Percentiles rank a stretch among this genome's conserved stretches.
Evolutionary conservation across 1,284 basidiomycete species (phyloP).

Genomic region (Bondarzewia mesenterica): DNA sequence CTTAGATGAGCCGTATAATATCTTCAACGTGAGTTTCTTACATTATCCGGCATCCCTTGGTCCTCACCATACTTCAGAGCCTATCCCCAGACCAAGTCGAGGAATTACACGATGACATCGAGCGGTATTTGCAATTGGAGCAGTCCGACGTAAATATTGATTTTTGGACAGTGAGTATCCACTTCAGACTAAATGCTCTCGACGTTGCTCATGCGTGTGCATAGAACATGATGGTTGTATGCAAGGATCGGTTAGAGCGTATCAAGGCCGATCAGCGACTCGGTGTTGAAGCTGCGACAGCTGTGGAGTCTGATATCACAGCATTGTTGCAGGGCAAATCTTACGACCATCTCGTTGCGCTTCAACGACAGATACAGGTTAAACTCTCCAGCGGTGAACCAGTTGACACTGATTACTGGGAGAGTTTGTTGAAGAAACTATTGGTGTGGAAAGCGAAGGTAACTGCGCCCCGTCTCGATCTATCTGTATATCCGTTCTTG

Average conservation of each 20-base stretch:
- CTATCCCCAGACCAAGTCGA: conserved; percentile 83
- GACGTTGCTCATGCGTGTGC: not conserved
- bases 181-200: not conserved
- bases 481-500: not conserved
- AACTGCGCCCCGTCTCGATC: conserved; percentile 10
- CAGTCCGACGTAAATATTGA: conserved; percentile 82
- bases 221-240: conserved; percentile 94
- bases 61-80: conserved; percentile 45
- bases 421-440: conserved; percentile 82
- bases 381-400: conserved; percentile 91
- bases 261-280: conserved; percentile 53
- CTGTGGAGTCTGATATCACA: conserved; percentile 77
- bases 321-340: conserved; percentile 72
- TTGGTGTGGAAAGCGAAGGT: conserved; percentile 99
- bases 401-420: conserved; percentile 98
- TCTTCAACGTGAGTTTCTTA: conserved; percentile 71
- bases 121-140: conserved; percentile 86
- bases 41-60: not conserved
- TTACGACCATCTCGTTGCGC: conserved; percentile 72
- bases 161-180: conserved; percentile 84
- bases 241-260: conserved; percentile 84
- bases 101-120: conserved; percentile 92
- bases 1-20: conserved; percentile 95
- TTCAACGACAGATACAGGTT: conserved; percentile 82
- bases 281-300: conserved; percentile 58